These are phyloP conservation scores for Pseudogymnoascus sp. DNA, from an alignment of 2,329 filamentous ascomycete species.

Conservation along the genomic window DNA sequence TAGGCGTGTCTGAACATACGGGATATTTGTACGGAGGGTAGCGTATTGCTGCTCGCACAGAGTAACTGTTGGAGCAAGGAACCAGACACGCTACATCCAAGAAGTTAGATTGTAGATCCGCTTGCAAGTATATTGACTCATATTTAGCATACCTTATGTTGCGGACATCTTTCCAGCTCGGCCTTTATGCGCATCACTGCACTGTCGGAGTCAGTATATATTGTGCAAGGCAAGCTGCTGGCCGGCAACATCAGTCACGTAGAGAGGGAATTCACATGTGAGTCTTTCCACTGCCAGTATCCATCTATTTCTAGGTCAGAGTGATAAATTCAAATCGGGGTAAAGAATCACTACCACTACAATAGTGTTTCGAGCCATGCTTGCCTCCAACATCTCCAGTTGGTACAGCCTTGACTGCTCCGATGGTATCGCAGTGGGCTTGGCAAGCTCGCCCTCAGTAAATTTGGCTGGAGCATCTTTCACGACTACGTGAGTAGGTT, in stretches of 20 bases:
- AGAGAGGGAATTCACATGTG: constrained; percentile 49
- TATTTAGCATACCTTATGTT: constrained; percentile 43
- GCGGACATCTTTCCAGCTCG: constrained; percentile 48
- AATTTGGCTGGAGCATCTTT: background rate
- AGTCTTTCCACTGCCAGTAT: constrained; percentile 72
- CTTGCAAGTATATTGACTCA: background rate
- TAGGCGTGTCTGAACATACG: constrained; percentile 41
- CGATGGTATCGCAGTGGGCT: background rate
- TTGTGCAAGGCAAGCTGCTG: background rate
- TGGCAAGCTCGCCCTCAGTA: background rate
- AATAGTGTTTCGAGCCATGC: constrained; percentile 61
- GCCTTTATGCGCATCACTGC: constrained; percentile 59
- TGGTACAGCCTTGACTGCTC: constrained; percentile 44
- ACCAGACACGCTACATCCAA: constrained; percentile 52
- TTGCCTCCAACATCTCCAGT: constrained; percentile 65
- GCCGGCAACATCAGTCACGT: background rate
- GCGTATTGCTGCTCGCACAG: constrained; percentile 59
- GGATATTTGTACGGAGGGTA: constrained; percentile 52
- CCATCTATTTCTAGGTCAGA: constrained; percentile 50
- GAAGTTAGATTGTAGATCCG: background rate
- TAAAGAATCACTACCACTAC: constrained; percentile 45
- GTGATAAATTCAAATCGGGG: background rate
- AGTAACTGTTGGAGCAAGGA: constrained; percentile 60
- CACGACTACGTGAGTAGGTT: background rate
- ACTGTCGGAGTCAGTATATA: constrained; percentile 31